phyloP scores from a whole-genome alignment of 345 rosid species.

The Corchorus capsularis region DNA sequence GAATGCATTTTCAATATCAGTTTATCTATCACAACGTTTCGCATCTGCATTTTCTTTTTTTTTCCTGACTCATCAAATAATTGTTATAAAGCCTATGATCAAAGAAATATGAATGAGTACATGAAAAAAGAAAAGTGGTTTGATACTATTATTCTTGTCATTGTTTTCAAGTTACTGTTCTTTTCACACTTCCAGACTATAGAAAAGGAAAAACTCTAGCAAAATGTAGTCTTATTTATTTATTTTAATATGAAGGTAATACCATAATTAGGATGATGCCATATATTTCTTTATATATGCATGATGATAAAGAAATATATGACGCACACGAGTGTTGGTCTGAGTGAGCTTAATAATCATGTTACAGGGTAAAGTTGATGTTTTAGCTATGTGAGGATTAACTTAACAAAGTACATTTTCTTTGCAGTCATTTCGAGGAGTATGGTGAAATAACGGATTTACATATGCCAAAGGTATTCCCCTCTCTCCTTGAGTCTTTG shows the following conservation, averaged over 20 bases:
- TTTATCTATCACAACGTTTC: slow-evolving; percentile 2
- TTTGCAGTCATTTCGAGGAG: slow-evolving; percentile 86
- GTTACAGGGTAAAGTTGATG: background rate
- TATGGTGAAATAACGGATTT: slow-evolving; percentile 92
- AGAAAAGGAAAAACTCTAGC: too few relatives aligned
- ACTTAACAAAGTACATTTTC: slow-evolving; percentile 15
- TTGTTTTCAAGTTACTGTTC: too few relatives aligned
- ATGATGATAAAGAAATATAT: too few relatives aligned
- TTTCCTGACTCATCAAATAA: background rate
- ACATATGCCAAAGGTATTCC: slow-evolving; percentile 88
- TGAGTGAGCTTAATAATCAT: background rate
- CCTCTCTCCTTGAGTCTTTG: slow-evolving; percentile 5
- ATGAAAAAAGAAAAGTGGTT: background rate
- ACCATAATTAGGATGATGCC: too few relatives aligned
- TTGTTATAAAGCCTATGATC: background rate
- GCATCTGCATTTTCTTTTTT: background rate
- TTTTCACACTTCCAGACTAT: too few relatives aligned
- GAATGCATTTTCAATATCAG: slow-evolving; percentile 11
- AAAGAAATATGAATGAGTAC: background rate
- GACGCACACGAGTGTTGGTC: background rate
- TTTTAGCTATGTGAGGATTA: slow-evolving; percentile 11
- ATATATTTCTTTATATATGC: too few relatives aligned
- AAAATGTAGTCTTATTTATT: too few relatives aligned
- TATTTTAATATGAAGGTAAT: too few relatives aligned
- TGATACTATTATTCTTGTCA: background rate